Evolutionary conservation across 108 stramenopile genomes (phyloP), one percentile per base, ranked within the genome.

Genomic region (Cyclotella baltica): DNA sequence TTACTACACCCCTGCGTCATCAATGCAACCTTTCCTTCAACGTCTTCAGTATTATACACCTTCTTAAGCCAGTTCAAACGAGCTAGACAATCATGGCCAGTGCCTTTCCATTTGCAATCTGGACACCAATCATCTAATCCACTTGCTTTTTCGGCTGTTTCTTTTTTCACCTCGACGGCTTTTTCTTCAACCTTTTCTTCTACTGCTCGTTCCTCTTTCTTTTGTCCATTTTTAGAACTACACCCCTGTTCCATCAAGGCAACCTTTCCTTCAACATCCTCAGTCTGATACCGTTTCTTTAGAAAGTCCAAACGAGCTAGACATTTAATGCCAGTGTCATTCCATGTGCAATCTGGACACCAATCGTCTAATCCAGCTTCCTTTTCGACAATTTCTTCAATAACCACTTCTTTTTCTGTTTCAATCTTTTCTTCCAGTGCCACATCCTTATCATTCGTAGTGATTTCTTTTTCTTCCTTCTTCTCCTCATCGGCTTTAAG

Each of bases 41-140:
- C 55, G 11, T 56, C 55, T 23, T 56, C 55, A 56, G 20, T 56
- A 23, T 56, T 1, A 56, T 56, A 56, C 55, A 1, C 2, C 23
- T 22, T 25, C 55, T 56, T n/a, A 3, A 56, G n/a, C 11, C 20
- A 56, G 2, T 27, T 5, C 1, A 56, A 22, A 11, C 55, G 4
- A 5, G 55, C 55, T 11, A 1, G 3, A 56, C 55, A 56, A 4
- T 1, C 0, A 56, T 23, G 8, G 43, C n/a, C 11, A 23, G 43
- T 62, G 0, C 35, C 0, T 10, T 37, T 10, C 73, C 73, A 73
- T 25, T 18, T 53, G 36, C 73, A 73, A 37, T 40, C 40, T 9
- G 48, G 61, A 28, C 73, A 73, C 27, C 36, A 73, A 20, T 63
- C 46, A 51, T 73, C 73, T 11, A 73, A 4, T 0, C 73, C 73